Evolutionary conservation across 2,329 filamentous ascomycete species (phyloP), one percentile per base, ranked within the genome.

Genomic region (Massarina eburnea): DNA sequence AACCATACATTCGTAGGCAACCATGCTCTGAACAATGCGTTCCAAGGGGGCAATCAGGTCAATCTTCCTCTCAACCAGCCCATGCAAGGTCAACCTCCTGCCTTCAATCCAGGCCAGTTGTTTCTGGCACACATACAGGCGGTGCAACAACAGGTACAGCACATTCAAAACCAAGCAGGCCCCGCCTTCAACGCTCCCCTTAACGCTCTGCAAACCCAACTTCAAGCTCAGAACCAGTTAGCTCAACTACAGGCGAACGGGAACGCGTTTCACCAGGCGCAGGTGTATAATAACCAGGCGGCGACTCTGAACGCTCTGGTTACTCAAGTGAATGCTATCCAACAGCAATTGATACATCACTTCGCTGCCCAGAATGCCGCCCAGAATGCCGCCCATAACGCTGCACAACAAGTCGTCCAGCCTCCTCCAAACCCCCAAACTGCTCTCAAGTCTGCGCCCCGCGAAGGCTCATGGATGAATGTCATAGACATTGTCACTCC

Each of bases 401-500:
- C 33, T 35, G 12, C 37, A 8, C 39, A 41, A 15, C 38, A 10
- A 3, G 7, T 33, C n/a, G 26, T 17, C 29, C 15, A 21, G 18
- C 5, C 8, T 20, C 3, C 17, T 36, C 19, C 39, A 35, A 5
- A 49, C 33, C 39, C 49, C 36, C 59, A 51, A 49, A 57, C 45
- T 62, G 64, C 71, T 43, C 72, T 63, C 48, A 62, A 65, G 22
- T 49, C 60, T 12, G 52, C 39, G 22, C 66, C 67, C 33, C 71
- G 77, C 29, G 52, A 57, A 35, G 75, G 75, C 8, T 79, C 76
- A 14, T 82, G 80, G 80, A 61, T 74, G 17, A 58, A 72, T 7
- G 54, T 79, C 19, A 72, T 82, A 42, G 72, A 81, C 52, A 59
- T 54, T 9, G 71, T 81, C 39, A 80, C 76, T 0, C 78, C 79